These are phyloP conservation scores for Chalciporus sphaerocephalus DNA, from an alignment of 768 basidiomycete species.

Conservation along the genomic window DNA sequence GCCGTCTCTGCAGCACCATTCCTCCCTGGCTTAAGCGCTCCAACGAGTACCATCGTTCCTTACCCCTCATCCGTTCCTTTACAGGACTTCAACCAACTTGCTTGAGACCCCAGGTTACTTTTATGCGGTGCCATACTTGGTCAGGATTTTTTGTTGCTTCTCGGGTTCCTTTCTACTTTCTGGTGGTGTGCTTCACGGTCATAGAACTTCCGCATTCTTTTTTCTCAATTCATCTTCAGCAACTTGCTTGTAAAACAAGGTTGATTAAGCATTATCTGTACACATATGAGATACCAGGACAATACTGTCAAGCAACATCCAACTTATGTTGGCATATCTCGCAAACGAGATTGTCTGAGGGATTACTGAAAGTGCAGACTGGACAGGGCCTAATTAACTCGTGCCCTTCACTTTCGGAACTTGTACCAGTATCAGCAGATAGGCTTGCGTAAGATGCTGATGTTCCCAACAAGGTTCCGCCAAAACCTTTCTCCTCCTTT, in stretches of 20 bases:
- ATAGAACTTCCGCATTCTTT: slow-evolving; percentile 27
- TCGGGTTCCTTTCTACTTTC: slow-evolving; percentile 19
- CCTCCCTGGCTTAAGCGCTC: slow-evolving; percentile 18
- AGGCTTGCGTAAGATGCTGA: slow-evolving; percentile 27
- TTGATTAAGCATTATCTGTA: slow-evolving; percentile 36
- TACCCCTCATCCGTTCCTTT: slow-evolving; percentile 26
- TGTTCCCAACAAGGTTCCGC: slow-evolving; percentile 65
- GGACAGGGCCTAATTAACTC: slow-evolving; percentile 43
- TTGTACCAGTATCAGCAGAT: slow-evolving; percentile 30
- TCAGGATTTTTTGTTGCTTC: slow-evolving; percentile 23
- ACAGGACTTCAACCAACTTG: slow-evolving; percentile 24
- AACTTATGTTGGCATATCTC: slow-evolving; percentile 41
- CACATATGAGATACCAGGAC: slow-evolving; percentile 28
- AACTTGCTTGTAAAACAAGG: slow-evolving; percentile 19
- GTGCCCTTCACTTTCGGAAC: slow-evolving; percentile 31
- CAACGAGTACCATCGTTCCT: slow-evolving; percentile 18
- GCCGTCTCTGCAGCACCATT: slow-evolving; percentile 25
- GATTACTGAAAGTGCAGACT: slow-evolving; percentile 58
- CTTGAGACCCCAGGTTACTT: slow-evolving; percentile 11
- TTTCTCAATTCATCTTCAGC: slow-evolving; percentile 13
- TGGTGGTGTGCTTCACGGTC: slow-evolving; percentile 27
- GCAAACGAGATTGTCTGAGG: slow-evolving; percentile 39
- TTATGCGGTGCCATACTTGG: slow-evolving; percentile 23
- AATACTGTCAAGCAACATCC: slow-evolving; percentile 16
- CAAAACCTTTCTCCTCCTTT: slow-evolving; percentile 63